A percentile compares a stretch with the other conserved stretches of the same genome.
These are phyloP conservation scores for Pythium phragmiticola DNA, from an alignment of 352 stramenopile genomes.

Conservation along the genomic window DNA sequence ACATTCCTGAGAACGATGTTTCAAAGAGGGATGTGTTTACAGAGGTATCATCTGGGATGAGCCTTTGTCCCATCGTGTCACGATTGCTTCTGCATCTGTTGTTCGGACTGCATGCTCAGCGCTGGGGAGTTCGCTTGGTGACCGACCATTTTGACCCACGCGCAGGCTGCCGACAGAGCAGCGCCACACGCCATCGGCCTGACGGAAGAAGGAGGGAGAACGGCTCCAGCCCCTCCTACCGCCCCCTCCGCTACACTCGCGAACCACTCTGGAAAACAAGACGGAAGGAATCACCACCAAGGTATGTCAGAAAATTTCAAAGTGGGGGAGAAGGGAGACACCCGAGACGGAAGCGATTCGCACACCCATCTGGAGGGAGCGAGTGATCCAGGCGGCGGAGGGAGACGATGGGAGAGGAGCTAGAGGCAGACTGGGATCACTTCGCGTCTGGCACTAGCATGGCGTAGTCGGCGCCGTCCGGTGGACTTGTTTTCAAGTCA, in stretches of 20 bases:
- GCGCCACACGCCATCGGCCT: not conserved
- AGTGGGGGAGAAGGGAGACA: too few species aligned
- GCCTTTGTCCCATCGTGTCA: conserved; percentile 15
- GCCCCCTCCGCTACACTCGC: too few species aligned
- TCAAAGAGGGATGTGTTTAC: not conserved
- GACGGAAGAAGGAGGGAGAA: not conserved
- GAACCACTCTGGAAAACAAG: not conserved
- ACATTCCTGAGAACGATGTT: too few species aligned
- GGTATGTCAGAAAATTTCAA: too few species aligned
- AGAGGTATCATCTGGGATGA: not conserved
- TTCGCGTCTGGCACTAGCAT: too few species aligned
- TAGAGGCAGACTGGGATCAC: not conserved
- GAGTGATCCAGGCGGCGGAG: not conserved
- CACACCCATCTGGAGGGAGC: conserved; percentile 11
- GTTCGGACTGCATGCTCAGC: conserved; percentile 2
- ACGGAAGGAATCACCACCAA: not conserved
- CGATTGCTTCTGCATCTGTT: conserved; percentile 21
- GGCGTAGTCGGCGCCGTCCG: not conserved
- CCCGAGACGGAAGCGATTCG: too few species aligned
- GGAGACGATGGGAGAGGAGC: not conserved
- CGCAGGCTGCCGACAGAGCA: conserved; percentile 4
- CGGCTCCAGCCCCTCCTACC: not conserved
- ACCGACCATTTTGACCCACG: not conserved
- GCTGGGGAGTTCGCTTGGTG: not conserved
- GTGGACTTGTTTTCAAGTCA: conserved; percentile 1